Percentiles rank a stretch among this genome's conserved stretches.
These are phyloP conservation scores for Phycomyces nitens DNA, from an alignment of 192 early-diverging fungal species.

Conservation along the genomic window DNA sequence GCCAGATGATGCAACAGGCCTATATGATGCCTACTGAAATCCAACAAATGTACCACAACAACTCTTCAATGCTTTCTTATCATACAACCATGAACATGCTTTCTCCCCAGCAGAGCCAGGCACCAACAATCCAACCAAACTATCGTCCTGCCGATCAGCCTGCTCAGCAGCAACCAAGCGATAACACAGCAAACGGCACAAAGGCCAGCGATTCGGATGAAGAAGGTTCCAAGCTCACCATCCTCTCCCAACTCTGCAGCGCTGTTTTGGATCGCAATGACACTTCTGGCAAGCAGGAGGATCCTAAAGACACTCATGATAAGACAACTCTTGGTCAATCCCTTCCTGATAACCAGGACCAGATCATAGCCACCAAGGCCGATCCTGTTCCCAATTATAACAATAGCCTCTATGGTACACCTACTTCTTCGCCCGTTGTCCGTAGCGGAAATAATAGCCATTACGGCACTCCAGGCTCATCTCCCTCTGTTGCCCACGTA, in stretches of 20 bases:
- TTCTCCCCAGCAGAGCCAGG: slow-evolving; percentile 16
- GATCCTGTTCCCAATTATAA: background rate
- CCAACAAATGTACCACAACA: slow-evolving; percentile 22
- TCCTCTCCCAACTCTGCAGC: slow-evolving; percentile 34
- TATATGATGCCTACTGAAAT: slow-evolving; percentile 20
- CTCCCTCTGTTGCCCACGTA: slow-evolving; percentile 22
- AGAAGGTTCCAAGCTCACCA: slow-evolving; percentile 30
- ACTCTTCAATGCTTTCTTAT: slow-evolving; percentile 14
- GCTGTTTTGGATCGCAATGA: slow-evolving; percentile 27
- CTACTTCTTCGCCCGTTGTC: slow-evolving; percentile 3
- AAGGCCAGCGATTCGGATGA: slow-evolving; percentile 21
- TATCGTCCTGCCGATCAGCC: slow-evolving; percentile 2
- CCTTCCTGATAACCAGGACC: no score
- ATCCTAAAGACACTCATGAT: slow-evolving; percentile 3
- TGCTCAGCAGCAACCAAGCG: slow-evolving; percentile 7
- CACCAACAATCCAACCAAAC: background rate
- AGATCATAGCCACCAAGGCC: background rate
- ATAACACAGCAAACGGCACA: slow-evolving; percentile 4
- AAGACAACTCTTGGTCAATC: background rate
- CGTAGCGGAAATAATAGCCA: background rate
- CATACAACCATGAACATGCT: slow-evolving; percentile 21
- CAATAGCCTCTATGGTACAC: background rate
- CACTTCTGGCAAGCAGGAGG: slow-evolving; percentile 10
- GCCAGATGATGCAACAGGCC: slow-evolving; percentile 17
- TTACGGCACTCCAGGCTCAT: slow-evolving; percentile 33